Percentiles rank a stretch among this genome's conserved stretches.
phyloP scores from a whole-genome alignment of 2,329 filamentous ascomycete species.

The Curvularia spicifera region DNA sequence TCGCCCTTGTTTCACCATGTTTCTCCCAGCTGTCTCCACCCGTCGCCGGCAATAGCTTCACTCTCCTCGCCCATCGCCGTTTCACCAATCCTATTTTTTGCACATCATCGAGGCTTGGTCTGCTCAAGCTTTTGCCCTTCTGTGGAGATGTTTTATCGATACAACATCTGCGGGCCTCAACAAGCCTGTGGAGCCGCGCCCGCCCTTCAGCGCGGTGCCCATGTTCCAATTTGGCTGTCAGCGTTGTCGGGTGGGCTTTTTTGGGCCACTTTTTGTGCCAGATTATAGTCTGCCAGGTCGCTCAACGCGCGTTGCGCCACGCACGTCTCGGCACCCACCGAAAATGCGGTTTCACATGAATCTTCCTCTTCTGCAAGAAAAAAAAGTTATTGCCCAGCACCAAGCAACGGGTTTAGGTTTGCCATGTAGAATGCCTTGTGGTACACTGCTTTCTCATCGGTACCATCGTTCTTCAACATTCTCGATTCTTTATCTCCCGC shows the following conservation, averaged over 20 bases:
- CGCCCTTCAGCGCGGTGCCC: not conserved
- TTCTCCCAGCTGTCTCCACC: slow-evolving; percentile 4
- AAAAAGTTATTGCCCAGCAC: not conserved
- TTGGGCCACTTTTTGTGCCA: not conserved
- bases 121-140: slow-evolving; percentile 13
- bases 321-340: not conserved
- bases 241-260: not conserved
- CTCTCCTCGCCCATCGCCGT: slow-evolving; percentile 3
- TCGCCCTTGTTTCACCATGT: slow-evolving; percentile 13
- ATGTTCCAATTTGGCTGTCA: not conserved
- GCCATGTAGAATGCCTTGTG: not conserved
- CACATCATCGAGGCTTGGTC: slow-evolving; percentile 12
- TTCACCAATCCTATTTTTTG: slow-evolving; percentile 15
- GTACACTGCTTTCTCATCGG: not conserved
- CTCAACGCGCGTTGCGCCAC: not conserved
- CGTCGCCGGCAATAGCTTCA: not conserved
- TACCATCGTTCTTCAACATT: not conserved
- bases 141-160: slow-evolving; percentile 13
- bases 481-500: not conserved
- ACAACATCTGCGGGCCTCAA: slow-evolving; percentile 5
- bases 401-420: not conserved
- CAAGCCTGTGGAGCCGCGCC: slow-evolving; percentile 2
- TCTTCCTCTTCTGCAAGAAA: not conserved
- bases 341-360: not conserved
- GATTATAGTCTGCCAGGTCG: not conserved